These are phyloP conservation scores for Bacterosira constricta DNA, from an alignment of 108 stramenopile genomes.

Conservation along the genomic window DNA sequence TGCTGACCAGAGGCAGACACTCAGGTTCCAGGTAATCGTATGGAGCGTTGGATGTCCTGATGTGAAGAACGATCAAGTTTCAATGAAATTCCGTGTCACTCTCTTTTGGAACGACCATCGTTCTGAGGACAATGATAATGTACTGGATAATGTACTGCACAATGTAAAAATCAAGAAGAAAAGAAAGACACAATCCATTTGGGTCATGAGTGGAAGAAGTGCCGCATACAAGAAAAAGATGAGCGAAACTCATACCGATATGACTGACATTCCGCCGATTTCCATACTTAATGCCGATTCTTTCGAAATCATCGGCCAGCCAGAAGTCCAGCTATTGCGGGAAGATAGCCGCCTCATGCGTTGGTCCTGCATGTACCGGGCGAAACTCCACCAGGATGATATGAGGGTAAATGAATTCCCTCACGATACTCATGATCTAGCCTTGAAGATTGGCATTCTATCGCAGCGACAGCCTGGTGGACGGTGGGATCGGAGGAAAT, in stretches of 20 bases:
- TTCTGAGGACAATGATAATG: not conserved
- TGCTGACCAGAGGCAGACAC: slow-evolving; percentile 10
- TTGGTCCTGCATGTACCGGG: slow-evolving; percentile 56
- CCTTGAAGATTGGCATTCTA: slow-evolving; percentile 52
- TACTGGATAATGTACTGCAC: not conserved
- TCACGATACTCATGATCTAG: slow-evolving; percentile 59
- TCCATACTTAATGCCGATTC: slow-evolving; percentile 55
- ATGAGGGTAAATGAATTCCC: slow-evolving; percentile 57
- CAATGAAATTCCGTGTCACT: slow-evolving; percentile 58
- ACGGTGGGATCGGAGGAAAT: slow-evolving; percentile 56
- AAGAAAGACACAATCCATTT: slow-evolving; percentile 29
- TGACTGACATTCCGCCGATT: slow-evolving; percentile 52
- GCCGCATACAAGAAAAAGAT: slow-evolving; percentile 2
- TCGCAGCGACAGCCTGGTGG: slow-evolving; percentile 36
- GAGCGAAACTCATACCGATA: not conserved
- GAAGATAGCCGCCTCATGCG: slow-evolving; percentile 35
- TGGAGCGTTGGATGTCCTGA: slow-evolving; percentile 52
- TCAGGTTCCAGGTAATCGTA: slow-evolving; percentile 56
- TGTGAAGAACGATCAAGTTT: slow-evolving; percentile 32
- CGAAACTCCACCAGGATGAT: slow-evolving; percentile 48
- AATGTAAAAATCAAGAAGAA: slow-evolving; percentile 20
- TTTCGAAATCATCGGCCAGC: slow-evolving; percentile 52
- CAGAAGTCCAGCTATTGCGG: slow-evolving; percentile 45
- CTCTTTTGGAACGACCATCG: slow-evolving; percentile 51
- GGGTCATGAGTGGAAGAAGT: slow-evolving; percentile 1